Base-by-base conservation (phyloP, 179 eudicot species). In the Gypsophila paniculata region DNA sequence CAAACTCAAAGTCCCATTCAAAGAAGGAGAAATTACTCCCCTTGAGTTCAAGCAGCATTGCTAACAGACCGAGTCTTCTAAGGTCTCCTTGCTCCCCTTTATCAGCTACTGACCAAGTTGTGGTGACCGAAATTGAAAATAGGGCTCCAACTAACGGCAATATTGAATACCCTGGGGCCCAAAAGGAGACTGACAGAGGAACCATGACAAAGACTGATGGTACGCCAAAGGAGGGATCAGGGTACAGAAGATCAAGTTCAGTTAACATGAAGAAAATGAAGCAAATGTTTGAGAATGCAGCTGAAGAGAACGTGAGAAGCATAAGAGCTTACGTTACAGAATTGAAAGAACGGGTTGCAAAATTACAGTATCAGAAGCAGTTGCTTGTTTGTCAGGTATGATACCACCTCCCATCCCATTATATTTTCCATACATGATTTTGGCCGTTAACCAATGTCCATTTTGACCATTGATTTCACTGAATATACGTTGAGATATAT, bases 261-360 rank as follows among this genome's bases (percentile, higher is more conserved):
- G 98, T 93, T 51, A 93, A 91, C 78, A 91, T 93, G 97, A 91
- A 84, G 82, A 93, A 91, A 85, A 93, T 93, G 98, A 93, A 93
- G 80, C 89, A 89, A 71, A 91, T 93, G 98, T 93, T 91, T 74
- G 96, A 93, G 75, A 91, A 86, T 74, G 98, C 97, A 70, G 98
- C 98, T 63, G 98, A 93, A 79, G 97, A 93, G 80, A 93, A 91
- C 71, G 96, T 93, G 12, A 82, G 98, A 78, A 93, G 85, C 85
- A 93, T 93, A 73, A 81, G 90, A 79, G 78, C 93, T 29, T 93
- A 93, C 72, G 98, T 93, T 3, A 93, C 97, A 9, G 98, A 93
- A 73, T 85, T 93, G 65, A 93, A 93, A 78, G 98, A 93, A 77
- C 93, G 98, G 49, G 97, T 93, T 0, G 97, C 98, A 70, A 93